These are phyloP conservation scores for Psilocybe sp. DNA, from an alignment of 768 basidiomycete genomes.

Conservation along the genomic window DNA sequence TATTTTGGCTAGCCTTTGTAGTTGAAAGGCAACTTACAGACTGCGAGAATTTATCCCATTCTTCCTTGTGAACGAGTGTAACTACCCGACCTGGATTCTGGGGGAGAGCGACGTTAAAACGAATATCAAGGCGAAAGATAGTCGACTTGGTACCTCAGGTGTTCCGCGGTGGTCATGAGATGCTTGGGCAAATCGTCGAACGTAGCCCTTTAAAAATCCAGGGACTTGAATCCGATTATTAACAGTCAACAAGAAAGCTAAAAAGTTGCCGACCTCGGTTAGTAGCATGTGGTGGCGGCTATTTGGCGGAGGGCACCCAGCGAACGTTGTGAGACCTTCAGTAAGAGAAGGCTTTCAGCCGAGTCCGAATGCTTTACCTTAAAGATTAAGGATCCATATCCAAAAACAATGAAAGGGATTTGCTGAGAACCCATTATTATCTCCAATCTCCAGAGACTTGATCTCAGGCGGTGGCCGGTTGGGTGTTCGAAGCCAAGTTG, in stretches of 20 bases:
- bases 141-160: constrained; percentile 51
- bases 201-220: constrained; percentile 88
- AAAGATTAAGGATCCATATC: constrained; percentile 92
- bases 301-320: neutral
- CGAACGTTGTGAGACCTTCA: neutral
- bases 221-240: constrained; percentile 39
- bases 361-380: constrained; percentile 49
- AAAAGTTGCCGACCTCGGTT: constrained; percentile 46
- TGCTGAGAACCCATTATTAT: constrained; percentile 1
- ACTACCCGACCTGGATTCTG: constrained; percentile 88
- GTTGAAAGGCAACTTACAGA: constrained; percentile 40
- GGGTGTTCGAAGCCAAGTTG: neutral
- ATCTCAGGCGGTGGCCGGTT: neutral
- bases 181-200: constrained; percentile 85
- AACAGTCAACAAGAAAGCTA: neutral
- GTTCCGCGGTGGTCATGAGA: constrained; percentile 95
- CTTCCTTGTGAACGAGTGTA: constrained; percentile 82
- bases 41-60: constrained; percentile 78
- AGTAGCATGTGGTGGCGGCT: constrained; percentile 84
- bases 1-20: too few relatives aligned
- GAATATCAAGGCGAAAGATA: neutral
- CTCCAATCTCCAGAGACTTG: neutral
- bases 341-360: neutral
- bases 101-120: neutral
- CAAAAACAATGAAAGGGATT: constrained; percentile 74